These are phyloP conservation scores for Plenodomus biglobosus DNA, from an alignment of 2,329 filamentous ascomycete genomes.

Conservation along the genomic window DNA sequence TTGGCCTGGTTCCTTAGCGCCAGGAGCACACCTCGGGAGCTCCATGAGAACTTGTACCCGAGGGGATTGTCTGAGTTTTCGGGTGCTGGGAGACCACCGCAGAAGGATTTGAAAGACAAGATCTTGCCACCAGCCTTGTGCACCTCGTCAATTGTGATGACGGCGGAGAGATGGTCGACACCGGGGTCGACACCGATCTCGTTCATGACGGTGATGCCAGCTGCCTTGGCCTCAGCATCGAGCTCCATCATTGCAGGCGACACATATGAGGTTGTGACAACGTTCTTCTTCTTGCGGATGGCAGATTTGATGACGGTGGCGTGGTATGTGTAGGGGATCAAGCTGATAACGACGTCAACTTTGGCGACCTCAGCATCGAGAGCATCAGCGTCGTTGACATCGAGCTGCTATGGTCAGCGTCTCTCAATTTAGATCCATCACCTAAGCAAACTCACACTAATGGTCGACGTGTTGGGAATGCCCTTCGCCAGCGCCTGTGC, in stretches of 20 bases:
- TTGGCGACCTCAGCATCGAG: constrained; percentile 80
- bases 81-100: constrained; percentile 54
- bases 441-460: constrained; percentile 48
- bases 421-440: not conserved
- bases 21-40: constrained; percentile 80
- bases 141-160: constrained; percentile 87
- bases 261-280: constrained; percentile 93
- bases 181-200: constrained; percentile 67
- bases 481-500: constrained; percentile 73
- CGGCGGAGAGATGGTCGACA: constrained; percentile 76
- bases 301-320: constrained; percentile 88
- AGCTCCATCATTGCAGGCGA: constrained; percentile 91
- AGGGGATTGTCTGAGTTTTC: constrained; percentile 85
- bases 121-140: constrained; percentile 87
- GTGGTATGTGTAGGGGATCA: constrained; percentile 74
- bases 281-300: constrained; percentile 91
- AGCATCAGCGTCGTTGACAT: constrained; percentile 74
- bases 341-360: constrained; percentile 68
- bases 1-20: constrained; percentile 84
- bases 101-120: constrained; percentile 77
- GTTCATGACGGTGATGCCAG: constrained; percentile 96
- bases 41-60: constrained; percentile 85
- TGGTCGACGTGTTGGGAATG: constrained; percentile 71
- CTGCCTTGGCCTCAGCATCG: constrained; percentile 78
- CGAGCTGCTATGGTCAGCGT: constrained; percentile 59